Evolutionary conservation across 352 stramenopile genomes (phyloP).

Genomic region (Phytophthora lateralis): DNA sequence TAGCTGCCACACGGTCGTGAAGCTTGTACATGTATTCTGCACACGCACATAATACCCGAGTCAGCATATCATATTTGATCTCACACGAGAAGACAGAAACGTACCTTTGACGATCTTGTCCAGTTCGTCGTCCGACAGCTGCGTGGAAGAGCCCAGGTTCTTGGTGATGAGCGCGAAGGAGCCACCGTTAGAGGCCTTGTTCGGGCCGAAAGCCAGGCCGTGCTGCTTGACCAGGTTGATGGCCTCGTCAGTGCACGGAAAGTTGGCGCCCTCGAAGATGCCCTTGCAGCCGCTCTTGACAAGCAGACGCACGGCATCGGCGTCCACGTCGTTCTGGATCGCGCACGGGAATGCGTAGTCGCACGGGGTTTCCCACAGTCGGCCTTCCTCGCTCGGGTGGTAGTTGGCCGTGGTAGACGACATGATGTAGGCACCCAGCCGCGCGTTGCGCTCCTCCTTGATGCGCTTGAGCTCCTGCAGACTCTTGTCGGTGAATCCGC

Average conservation of each 20-base stretch:
- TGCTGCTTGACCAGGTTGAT: conserved; percentile 86
- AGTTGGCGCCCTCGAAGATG: conserved; percentile 88
- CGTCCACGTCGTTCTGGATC: conserved; percentile 94
- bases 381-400: conserved; percentile 72
- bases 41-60: conserved; percentile 4
- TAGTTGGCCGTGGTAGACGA: conserved; percentile 90
- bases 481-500: conserved; percentile 80
- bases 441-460: conserved; percentile 82
- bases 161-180: conserved; percentile 77
- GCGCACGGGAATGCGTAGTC: conserved; percentile 97
- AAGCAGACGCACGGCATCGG: conserved; percentile 66
- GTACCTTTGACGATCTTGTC: conserved; percentile 78
- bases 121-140: conserved; percentile 64
- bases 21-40: conserved; percentile 84
- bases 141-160: conserved; percentile 51
- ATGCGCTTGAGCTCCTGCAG: conserved; percentile 78
- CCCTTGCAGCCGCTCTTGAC: conserved; percentile 91
- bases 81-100: neutral
- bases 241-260: conserved; percentile 80
- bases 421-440: conserved; percentile 89
- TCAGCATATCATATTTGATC: conserved; percentile 10
- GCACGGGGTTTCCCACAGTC: conserved; percentile 91
- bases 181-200: conserved; percentile 86
- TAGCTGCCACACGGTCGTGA: conserved; percentile 72
- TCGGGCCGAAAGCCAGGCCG: conserved; percentile 81